Evolutionary conservation across 208 protist genomes (phyloP), one percentile per base, ranked within the genome.

Genomic region (Paratrypanosoma confusum): DNA sequence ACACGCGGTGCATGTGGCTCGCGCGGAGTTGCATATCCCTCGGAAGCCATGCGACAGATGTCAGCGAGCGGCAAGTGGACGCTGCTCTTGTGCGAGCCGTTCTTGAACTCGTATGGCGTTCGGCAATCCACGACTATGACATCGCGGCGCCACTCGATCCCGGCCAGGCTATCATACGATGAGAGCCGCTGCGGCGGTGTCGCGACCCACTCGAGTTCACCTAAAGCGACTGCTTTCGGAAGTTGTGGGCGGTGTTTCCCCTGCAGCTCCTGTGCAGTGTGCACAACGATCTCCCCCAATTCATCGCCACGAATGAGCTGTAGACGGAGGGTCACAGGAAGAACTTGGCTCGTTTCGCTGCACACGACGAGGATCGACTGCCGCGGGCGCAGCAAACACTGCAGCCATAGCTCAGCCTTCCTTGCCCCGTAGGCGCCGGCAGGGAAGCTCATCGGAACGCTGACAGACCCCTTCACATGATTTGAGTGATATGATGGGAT

Each of bases 31-130:
- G 5, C n/a, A 28, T 24, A 62, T 29, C 21, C 66, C 29, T 59
- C 28, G 7, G 67, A 61, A 1, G 66, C 71, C 41, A 80, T 42
- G 0, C 48, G 38, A 45, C 73, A 87, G 27, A 90, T 42, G 27
- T 84, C 63, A 14, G 67, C 39, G 25, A 86, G 52, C 34, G 68
- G 48, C 31, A 77, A 43, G 44, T 79, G 65, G 28, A 81, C 61
- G 47, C 73, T 82, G 43, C 74, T 58, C 29, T 70, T 61, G 41
- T 86, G 77, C 6, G 77, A 90, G 51, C 77, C 81, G 39, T 82
- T 83, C 39, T 66, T 70, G 50, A 87, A 86, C 60, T 90, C 76
- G 56, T 72, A 90, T 17, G 73, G 59, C 7, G 77, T 84, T 20
- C 81, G 77, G 52, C 78, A 70, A 29, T 86, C 77, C 10, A 90